phyloP scores from a whole-genome alignment of 2,329 filamentous ascomycete genomes.

The Aplosporella prunicola region DNA sequence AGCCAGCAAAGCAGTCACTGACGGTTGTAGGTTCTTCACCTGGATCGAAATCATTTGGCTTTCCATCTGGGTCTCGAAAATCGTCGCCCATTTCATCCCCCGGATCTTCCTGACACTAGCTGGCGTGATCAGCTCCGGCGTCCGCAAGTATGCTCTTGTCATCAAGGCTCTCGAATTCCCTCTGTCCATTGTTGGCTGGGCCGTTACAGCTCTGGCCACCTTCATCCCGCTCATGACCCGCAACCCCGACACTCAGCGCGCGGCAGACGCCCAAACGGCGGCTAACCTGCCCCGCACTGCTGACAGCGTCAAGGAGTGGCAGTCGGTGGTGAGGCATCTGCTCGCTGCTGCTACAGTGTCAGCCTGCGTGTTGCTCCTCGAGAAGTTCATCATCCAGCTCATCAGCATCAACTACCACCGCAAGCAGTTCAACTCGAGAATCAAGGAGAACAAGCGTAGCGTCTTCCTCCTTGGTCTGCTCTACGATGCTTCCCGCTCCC shows the following conservation, averaged over 20 bases:
- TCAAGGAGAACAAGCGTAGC: conserved; percentile 83
- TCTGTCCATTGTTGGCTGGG: conserved; percentile 52
- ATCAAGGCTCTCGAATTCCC: conserved; percentile 51
- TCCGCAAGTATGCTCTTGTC: conserved; percentile 53
- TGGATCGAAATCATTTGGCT: conserved; percentile 59
- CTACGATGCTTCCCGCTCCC: conserved; percentile 76
- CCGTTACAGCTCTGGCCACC: conserved; percentile 49
- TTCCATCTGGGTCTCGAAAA: conserved; percentile 53
- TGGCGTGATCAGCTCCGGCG: conserved; percentile 55
- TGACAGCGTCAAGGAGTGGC: conserved; percentile 36
- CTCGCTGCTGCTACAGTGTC: conserved; percentile 59
- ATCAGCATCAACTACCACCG: conserved; percentile 81
- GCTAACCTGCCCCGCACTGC: conserved; percentile 6
- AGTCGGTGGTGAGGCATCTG: conserved; percentile 51
- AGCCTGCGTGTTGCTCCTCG: conserved; percentile 61
- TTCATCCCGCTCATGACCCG: conserved; percentile 34
- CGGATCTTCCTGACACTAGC: conserved; percentile 51
- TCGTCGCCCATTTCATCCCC: conserved; percentile 50
- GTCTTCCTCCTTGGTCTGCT: conserved; percentile 72
- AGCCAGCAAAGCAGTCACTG: conserved; percentile 5
- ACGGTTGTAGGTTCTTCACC: conserved; percentile 41
- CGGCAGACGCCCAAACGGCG: conserved; percentile 6
- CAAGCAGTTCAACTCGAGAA: conserved; percentile 69
- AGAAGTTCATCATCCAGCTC: conserved; percentile 70
- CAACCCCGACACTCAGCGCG: conserved; percentile 23